Evolutionary conservation across 2,329 filamentous ascomycete species (phyloP).

Genomic region (Alternaria sp.): DNA sequence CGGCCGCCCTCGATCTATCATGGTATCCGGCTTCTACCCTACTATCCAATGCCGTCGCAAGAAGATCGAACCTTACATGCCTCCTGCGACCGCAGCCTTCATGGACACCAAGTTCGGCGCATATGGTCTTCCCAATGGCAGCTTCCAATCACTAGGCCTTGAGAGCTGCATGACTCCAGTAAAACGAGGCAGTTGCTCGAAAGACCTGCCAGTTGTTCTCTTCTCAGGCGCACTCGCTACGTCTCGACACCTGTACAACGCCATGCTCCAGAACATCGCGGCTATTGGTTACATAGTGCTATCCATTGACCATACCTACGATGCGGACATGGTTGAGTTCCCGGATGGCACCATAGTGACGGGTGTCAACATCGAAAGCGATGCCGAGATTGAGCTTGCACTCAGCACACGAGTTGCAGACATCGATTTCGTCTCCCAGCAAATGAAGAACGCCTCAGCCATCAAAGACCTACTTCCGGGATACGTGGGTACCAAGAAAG

Average conservation of each 20-base stretch:
- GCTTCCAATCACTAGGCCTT: constrained; percentile 25
- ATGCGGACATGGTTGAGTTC: constrained; percentile 58
- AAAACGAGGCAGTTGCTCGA: not conserved
- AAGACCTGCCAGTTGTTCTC: constrained; percentile 41
- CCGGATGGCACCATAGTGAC: constrained; percentile 48
- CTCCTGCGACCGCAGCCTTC: constrained; percentile 26
- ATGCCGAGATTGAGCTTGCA: constrained; percentile 27
- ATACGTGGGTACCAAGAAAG: not conserved
- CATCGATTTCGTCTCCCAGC: constrained; percentile 26
- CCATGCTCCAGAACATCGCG: constrained; percentile 55
- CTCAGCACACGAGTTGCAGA: constrained; percentile 31
- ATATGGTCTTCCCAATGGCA: constrained; percentile 36
- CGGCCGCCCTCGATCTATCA: constrained; percentile 21
- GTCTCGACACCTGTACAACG: constrained; percentile 53
- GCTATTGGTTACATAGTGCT: constrained; percentile 57
- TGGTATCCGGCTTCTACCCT: constrained; percentile 36
- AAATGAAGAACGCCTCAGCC: constrained; percentile 22
- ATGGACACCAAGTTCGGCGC: constrained; percentile 28
- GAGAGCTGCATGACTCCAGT: constrained; percentile 18
- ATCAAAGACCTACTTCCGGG: not conserved
- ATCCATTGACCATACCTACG: constrained; percentile 59
- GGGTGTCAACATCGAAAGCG: constrained; percentile 33
- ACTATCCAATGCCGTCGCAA: constrained; percentile 18
- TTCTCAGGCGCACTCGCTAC: constrained; percentile 57
- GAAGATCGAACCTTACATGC: constrained; percentile 27